A percentile compares a stretch with the other conserved stretches of the same genome.
phyloP scores from a whole-genome alignment of 768 basidiomycete species.

The Boletales sp. region DNA sequence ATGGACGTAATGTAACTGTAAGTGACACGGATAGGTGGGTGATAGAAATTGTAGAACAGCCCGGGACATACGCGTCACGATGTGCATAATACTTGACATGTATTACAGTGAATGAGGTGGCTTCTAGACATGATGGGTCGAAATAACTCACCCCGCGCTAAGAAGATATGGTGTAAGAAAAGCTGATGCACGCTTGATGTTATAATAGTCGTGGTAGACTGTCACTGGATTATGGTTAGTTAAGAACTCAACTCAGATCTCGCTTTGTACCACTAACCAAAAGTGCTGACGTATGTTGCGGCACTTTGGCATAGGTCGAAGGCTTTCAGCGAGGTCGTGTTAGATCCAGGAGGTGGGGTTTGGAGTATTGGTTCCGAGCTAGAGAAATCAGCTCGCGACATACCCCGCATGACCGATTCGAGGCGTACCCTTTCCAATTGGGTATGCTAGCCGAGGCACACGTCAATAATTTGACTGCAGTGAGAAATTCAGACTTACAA shows the following conservation, averaged over 20 bases:
- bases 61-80: slow-evolving; percentile 56
- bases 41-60: background rate
- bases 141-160: slow-evolving; percentile 58
- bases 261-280: slow-evolving; percentile 41
- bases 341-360: slow-evolving; percentile 36
- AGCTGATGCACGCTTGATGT: slow-evolving; percentile 56
- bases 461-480: slow-evolving; percentile 7
- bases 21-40: slow-evolving; percentile 10
- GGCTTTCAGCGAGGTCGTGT: slow-evolving; percentile 55
- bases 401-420: background rate
- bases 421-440: slow-evolving; percentile 59
- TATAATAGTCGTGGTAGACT: slow-evolving; percentile 57
- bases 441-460: slow-evolving; percentile 50
- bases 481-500: slow-evolving; percentile 52
- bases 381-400: slow-evolving; percentile 1
- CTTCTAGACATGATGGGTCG: background rate
- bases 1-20: slow-evolving; percentile 67
- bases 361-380: slow-evolving; percentile 44
- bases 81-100: slow-evolving; percentile 67
- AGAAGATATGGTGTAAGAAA: slow-evolving; percentile 69
- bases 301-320: slow-evolving; percentile 75
- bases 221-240: slow-evolving; percentile 37
- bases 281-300: slow-evolving; percentile 64
- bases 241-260: background rate
- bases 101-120: background rate